phyloP scores from a whole-genome alignment of 2,329 filamentous ascomycete species.

The Sclerotinia borealis region DNA sequence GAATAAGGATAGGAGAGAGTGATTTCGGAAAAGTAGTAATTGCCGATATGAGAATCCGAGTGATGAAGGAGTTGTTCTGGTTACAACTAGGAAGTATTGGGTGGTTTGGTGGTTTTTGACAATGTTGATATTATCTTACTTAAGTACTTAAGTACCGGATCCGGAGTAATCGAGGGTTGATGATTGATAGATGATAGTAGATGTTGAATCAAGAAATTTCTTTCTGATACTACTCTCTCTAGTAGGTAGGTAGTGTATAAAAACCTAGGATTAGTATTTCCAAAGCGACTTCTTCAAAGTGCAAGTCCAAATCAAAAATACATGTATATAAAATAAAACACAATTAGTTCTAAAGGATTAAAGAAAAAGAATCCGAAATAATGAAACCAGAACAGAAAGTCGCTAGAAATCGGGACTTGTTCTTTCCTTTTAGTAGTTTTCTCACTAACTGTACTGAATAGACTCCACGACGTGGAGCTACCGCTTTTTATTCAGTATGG shows the following conservation, averaged over 20 bases:
- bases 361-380: background rate
- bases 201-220: background rate
- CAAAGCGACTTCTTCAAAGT: background rate
- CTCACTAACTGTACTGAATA: too few relatives aligned
- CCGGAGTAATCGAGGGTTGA: background rate
- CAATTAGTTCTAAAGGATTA: background rate
- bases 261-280: background rate
- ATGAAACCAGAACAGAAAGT: background rate
- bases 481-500: background rate
- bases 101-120: background rate
- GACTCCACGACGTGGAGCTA: background rate
- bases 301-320: background rate
- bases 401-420: background rate
- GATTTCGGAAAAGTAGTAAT: background rate
- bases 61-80: background rate
- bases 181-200: background rate
- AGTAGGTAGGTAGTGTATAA: background rate
- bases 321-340: background rate
- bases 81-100: background rate
- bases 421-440: constrained; percentile 13
- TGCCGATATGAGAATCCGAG: background rate
- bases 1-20: background rate
- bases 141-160: too few relatives aligned
- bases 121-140: background rate
- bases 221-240: background rate